Evolutionary conservation across 257 asterid genomes (phyloP).

Genomic region (Fraxinus americana): DNA sequence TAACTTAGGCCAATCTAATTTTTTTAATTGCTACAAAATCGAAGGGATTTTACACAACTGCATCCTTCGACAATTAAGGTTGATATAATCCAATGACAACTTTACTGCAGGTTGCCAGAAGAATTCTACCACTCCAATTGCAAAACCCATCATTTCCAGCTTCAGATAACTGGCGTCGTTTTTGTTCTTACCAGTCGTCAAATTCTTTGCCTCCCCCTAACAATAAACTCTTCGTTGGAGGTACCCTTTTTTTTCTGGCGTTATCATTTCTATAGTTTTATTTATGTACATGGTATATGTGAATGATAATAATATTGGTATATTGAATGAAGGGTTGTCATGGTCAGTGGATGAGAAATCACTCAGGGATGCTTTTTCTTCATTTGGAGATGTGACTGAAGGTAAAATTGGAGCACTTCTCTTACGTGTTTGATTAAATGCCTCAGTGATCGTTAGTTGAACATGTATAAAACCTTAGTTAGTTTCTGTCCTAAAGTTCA

Average conservation of each 20-base stretch:
- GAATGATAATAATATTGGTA: neutral
- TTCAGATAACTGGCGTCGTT: neutral
- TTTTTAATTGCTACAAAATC: neutral
- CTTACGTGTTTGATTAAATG: conserved; percentile 32
- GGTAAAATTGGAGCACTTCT: conserved; percentile 28
- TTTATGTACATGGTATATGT: neutral
- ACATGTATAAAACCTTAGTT: neutral
- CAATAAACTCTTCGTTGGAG: conserved; percentile 49
- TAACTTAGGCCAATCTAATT: neutral
- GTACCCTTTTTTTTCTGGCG: conserved; percentile 14
- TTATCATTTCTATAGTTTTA: neutral
- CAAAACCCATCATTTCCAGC: neutral
- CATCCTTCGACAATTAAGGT: neutral
- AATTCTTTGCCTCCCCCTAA: conserved; percentile 30
- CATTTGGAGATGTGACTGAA: conserved; percentile 47
- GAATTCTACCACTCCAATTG: neutral
- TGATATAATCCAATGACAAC: neutral
- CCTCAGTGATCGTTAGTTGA: conserved; percentile 8
- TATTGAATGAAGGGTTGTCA: conserved; percentile 36
- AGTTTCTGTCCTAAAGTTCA: neutral
- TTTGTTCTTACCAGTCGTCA: neutral
- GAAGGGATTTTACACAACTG: neutral
- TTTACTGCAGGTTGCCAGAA: conserved; percentile 17
- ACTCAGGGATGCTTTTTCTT: conserved; percentile 42
- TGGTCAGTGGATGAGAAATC: conserved; percentile 51